Conservation (phyloP, 768 basidiomycete species). For the Leccinum fibrillosum region DNA sequence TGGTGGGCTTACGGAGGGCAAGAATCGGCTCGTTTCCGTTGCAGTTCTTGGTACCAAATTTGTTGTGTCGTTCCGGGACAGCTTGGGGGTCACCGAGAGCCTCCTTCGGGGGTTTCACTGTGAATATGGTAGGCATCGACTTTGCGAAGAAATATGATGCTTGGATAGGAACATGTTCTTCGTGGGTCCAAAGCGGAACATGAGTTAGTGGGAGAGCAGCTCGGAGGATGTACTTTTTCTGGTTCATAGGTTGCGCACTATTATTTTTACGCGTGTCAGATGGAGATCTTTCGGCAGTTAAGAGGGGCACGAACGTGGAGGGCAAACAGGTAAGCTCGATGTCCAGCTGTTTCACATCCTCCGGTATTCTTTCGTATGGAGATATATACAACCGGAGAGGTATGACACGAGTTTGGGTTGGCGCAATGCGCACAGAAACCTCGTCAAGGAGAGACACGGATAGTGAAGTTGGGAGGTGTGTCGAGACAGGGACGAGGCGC, state of each 20-base stretch:
- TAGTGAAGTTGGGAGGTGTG: neutral
- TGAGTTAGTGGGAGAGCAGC: no score
- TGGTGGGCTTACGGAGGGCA: slow-evolving; percentile 53
- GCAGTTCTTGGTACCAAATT: neutral
- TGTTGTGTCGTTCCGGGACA: neutral
- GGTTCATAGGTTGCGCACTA: neutral
- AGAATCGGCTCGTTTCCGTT: slow-evolving; percentile 48
- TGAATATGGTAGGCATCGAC: slow-evolving; percentile 55
- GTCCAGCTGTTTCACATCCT: slow-evolving; percentile 33
- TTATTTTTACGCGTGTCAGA: neutral
- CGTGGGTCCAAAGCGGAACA: no score
- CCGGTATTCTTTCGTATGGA: slow-evolving; percentile 27
- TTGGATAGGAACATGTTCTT: slow-evolving; percentile 35
- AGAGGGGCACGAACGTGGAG: neutral
- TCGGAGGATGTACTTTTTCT: no score
- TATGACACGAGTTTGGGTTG: slow-evolving; percentile 60
- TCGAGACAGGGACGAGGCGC: neutral
- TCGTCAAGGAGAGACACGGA: slow-evolving; percentile 16
- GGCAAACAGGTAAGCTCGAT: slow-evolving; percentile 37
- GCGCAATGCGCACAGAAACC: slow-evolving; percentile 42
- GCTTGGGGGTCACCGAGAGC: slow-evolving; percentile 18
- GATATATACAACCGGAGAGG: slow-evolving; percentile 49
- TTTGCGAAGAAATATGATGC: slow-evolving; percentile 57
- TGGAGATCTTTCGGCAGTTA: neutral
- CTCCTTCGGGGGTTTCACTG: slow-evolving; percentile 53